Evolutionary conservation across 768 basidiomycete genomes (phyloP).

Genomic region (Tricholoma matsutake): DNA sequence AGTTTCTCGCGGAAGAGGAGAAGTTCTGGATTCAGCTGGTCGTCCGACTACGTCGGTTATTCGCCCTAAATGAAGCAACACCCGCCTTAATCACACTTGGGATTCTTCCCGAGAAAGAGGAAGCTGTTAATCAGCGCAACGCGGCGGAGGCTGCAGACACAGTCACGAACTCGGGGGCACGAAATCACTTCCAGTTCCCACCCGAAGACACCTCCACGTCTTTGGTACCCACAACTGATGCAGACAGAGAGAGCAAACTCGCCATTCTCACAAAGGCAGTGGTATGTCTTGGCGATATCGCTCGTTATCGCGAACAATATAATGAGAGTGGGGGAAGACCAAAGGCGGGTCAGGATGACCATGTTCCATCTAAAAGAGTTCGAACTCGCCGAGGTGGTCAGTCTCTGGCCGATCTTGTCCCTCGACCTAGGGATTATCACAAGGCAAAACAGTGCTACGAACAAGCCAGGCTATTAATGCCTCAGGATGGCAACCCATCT

Average conservation of each 20-base stretch:
- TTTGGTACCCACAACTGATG: constrained; percentile 37
- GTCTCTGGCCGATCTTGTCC: constrained; percentile 40
- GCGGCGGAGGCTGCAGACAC: constrained; percentile 20
- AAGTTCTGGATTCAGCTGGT: constrained; percentile 87
- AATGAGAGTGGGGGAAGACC: constrained; percentile 67
- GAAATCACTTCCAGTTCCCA: constrained; percentile 66
- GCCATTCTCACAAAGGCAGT: constrained; percentile 82
- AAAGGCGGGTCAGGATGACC: constrained; percentile 66
- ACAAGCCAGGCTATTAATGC: constrained; percentile 77
- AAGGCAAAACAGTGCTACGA: constrained; percentile 81
- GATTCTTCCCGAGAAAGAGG: constrained; percentile 43
- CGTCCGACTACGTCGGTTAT: constrained; percentile 68
- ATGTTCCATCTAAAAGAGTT: constrained; percentile 35
- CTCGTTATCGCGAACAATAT: constrained; percentile 90
- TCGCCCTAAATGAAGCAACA: constrained; percentile 63
- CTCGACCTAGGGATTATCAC: constrained; percentile 65
- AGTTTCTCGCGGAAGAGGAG: constrained; percentile 88
- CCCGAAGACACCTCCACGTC: constrained; percentile 44
- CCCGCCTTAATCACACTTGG: constrained; percentile 56
- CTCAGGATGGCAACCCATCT: constrained; percentile 89
- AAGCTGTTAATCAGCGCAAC: constrained; percentile 17
- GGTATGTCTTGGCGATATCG: constrained; percentile 91
- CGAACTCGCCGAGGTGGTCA: constrained; percentile 49
- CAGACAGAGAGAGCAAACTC: constrained; percentile 62
- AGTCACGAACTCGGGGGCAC: constrained; percentile 31